Percentiles rank a stretch among this genome's conserved stretches.
Conservation (phyloP, 148 eudicot species). For the Pharnaceum exiguum region DNA sequence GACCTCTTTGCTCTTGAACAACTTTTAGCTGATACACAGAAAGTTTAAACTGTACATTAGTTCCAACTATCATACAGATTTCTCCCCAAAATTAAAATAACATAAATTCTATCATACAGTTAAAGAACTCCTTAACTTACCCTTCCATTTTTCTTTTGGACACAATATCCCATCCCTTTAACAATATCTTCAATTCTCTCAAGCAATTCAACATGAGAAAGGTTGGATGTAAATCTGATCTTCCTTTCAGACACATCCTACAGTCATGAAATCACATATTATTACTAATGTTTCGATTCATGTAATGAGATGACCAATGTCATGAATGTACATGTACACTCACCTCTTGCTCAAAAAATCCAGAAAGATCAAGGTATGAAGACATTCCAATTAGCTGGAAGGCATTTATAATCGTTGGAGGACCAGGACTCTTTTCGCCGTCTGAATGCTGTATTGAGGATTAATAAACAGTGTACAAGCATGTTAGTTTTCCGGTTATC, state of each 20-base stretch:
- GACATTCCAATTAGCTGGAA: constrained; percentile 97
- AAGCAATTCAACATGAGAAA: constrained; percentile 59
- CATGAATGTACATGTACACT: neutral
- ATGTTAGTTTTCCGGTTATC: neutral
- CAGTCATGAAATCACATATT: constrained; percentile 4
- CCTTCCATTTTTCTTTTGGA: constrained; percentile 79
- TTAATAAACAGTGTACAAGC: neutral
- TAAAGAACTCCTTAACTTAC: constrained; percentile 28
- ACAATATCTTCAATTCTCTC: constrained; percentile 71
- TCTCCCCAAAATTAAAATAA: neutral
- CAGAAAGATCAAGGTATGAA: constrained; percentile 86
- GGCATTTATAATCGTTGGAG: constrained; percentile 69
- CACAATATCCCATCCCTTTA: constrained; percentile 70
- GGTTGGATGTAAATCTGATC: constrained; percentile 79
- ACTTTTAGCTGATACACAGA: constrained; percentile 55
- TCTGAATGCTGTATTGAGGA: constrained; percentile 36
- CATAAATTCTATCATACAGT: neutral
- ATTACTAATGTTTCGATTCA: too few relatives aligned
- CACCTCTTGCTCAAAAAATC: constrained; percentile 95
- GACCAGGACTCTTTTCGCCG: constrained; percentile 42
- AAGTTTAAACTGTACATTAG: neutral
- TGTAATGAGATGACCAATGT: too few relatives aligned
- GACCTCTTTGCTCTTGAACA: constrained; percentile 51
- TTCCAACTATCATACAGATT: neutral
- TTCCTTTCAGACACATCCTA: constrained; percentile 80